Base-by-base conservation (phyloP, 345 rosid genomes). In the Odontarrhena argentea region DNA sequence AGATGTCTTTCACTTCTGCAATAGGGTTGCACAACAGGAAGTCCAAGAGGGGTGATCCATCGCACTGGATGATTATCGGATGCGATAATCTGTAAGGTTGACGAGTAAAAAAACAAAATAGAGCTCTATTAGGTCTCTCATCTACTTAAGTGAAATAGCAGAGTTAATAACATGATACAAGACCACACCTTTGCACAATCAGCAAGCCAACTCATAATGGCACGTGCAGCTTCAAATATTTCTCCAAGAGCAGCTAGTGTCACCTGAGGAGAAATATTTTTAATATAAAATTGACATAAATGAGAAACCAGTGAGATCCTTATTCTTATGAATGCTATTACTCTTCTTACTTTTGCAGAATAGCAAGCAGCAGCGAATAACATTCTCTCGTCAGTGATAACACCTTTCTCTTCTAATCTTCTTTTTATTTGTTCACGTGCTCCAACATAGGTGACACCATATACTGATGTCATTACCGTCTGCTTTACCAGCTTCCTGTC, bases 401-500 rank as follows among this genome's bases (percentile, higher is more conserved):
- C 86, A 60, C 96, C 97, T 74, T 87, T 87, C 82, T 91, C 97
- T 85, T 86, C 85, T 73, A 94, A 82, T 78, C 97, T 85, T 81
- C 82, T 81, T 81, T 87, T 88, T 79, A 91, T 94, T 71, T 94
- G 99, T 63, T 94, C 97, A 54, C 99, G 96, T 37, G 99, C 99
- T 34, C 99, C 99, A 46, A 87, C 85, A 81, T 78, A 94, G 48
- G 99, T 94, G 57, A 94, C 99, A 68, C 97, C 99, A 87, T 94
- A 94, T 40, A 94, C 99, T 68, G 99, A 94, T 60, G 99, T 94
- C 99, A 94, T 94, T 73, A 94, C 99, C 0, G 99, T 94, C 73
- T 94, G 99, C 69, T 91, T 91, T 47, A 94, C 97, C 73, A 94
- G 73, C 79, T 91, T 94, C 57, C 97, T 74, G 77, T 94, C 97